Evolutionary conservation across 106 monocot genomes (phyloP), one percentile per base, ranked within the genome.

Genomic region (Triglochin maritima): DNA sequence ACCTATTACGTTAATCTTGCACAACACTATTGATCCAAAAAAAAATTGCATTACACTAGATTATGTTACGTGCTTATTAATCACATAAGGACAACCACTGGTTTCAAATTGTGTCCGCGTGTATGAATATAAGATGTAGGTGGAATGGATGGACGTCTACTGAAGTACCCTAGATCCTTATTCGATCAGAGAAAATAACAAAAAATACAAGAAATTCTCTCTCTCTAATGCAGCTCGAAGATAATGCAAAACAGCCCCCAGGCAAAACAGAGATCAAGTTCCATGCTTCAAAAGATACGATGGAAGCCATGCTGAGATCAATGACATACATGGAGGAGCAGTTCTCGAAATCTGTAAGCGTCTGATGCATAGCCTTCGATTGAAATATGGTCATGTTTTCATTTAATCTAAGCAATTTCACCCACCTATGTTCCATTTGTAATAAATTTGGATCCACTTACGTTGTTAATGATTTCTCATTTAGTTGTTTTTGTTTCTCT

Each of bases 281-380:
- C 71, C 72, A 77, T 52, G 54, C 84, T 64, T 79, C 87, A 29
- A 87, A 72, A 66, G 87, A 84, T 56, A 81, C 81, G 49, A 49
- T 88, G 67, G 87, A 88, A 60, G 84, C 87, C 49, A 79, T 84
- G 79, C 56, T 88, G 65, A 81, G 84, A 65, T 81, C 87, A 74
- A 71, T 84, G 77, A 17, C 79, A 3, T 69, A 66, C 63, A 79
- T 84, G 57, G 81, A 53, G 9, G 81, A 88, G 56, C 72, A 79
- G 71, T 57, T 84, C 4, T 80, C 79, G 7, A 69, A 77, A n/a
- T 67, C 67, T 66, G 87, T 87, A 79, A 76, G 79, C 49, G 57
- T 44, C 29, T 29, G 29, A 29, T 29, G 29, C 29, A 29, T 29
- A 29, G 29, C 29, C 29, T 29, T 64, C 49, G 7, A n/a, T 49